phyloP scores from a whole-genome alignment of 257 asterid species.

The Lavandula angustifolia region DNA sequence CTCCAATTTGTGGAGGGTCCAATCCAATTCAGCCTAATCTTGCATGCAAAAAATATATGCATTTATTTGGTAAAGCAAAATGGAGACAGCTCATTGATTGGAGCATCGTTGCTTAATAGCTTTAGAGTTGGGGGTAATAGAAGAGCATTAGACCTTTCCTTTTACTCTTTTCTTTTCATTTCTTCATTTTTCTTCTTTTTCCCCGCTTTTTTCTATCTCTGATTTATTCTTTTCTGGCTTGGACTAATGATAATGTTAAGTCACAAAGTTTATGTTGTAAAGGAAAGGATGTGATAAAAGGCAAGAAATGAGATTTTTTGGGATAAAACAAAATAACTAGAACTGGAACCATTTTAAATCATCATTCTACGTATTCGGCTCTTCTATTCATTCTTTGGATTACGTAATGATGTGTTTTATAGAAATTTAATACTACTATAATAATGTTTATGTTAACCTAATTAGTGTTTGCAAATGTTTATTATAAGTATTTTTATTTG shows the following conservation, averaged over 20 bases:
- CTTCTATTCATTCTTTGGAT: no score
- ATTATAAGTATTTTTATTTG: no score
- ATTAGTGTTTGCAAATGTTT: no score
- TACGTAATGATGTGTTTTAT: no score
- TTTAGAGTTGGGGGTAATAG: constrained; percentile 27
- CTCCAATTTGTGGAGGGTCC: constrained; percentile 52
- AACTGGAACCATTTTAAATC: no score
- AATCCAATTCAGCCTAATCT: constrained; percentile 28
- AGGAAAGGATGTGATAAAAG: constrained; percentile 7
- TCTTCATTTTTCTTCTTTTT: background rate
- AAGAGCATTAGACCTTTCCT: constrained; percentile 16
- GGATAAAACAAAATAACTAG: no score
- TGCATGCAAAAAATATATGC: constrained; percentile 22
- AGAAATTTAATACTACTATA: no score
- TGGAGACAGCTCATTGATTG: constrained; percentile 30
- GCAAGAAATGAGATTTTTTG: background rate
- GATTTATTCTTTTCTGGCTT: constrained; percentile 17
- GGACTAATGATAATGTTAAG: constrained; percentile 22
- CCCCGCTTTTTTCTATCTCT: no score
- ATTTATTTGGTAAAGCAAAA: constrained; percentile 21
- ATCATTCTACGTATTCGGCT: no score
- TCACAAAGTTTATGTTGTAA: background rate
- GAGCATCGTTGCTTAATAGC: constrained; percentile 30
- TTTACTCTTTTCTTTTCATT: background rate
- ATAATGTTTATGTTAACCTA: no score